Percentiles rank a stretch among this genome's conserved stretches.
Evolutionary conservation across 148 eudicot genomes (phyloP).

Genomic region (Rhododendron mucronatum): DNA sequence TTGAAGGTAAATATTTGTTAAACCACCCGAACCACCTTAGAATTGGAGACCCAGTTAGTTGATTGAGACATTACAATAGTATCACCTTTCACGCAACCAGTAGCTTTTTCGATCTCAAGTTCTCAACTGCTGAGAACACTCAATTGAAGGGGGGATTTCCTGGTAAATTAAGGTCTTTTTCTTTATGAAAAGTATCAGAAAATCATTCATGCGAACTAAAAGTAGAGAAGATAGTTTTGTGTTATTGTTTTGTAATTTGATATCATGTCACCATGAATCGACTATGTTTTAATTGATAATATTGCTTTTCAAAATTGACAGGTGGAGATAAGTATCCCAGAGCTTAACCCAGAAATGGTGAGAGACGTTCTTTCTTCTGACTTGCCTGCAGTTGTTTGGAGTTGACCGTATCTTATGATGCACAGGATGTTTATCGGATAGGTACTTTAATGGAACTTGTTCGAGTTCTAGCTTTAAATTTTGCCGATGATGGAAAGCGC

Average conservation of each 20-base stretch:
- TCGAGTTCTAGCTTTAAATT: constrained; percentile 78
- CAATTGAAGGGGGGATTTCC: background rate
- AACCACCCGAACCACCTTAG: background rate
- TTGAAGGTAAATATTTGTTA: constrained; percentile 52
- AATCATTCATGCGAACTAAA: background rate
- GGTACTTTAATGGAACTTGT: constrained; percentile 96
- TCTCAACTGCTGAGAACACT: background rate
- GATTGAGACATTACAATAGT: background rate
- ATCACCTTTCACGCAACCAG: background rate
- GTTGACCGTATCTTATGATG: constrained; percentile 28
- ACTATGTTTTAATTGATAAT: background rate
- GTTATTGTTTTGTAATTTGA: background rate
- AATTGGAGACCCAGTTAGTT: background rate
- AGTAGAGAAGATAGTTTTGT: background rate
- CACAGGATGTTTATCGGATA: constrained; percentile 97
- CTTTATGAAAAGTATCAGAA: background rate
- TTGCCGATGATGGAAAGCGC: constrained; percentile 93
- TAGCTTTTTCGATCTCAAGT: background rate
- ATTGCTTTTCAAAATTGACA: constrained; percentile 21
- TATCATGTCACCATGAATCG: background rate
- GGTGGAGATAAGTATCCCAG: constrained; percentile 97
- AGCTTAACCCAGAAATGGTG: constrained; percentile 91
- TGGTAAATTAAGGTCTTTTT: background rate
- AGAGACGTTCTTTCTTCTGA: constrained; percentile 17
- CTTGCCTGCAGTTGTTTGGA: constrained; percentile 5